Percentiles rank a stretch among this genome's conserved stretches.
Conservation (phyloP, 257 asterid genomes). For the Echites panduratus region DNA sequence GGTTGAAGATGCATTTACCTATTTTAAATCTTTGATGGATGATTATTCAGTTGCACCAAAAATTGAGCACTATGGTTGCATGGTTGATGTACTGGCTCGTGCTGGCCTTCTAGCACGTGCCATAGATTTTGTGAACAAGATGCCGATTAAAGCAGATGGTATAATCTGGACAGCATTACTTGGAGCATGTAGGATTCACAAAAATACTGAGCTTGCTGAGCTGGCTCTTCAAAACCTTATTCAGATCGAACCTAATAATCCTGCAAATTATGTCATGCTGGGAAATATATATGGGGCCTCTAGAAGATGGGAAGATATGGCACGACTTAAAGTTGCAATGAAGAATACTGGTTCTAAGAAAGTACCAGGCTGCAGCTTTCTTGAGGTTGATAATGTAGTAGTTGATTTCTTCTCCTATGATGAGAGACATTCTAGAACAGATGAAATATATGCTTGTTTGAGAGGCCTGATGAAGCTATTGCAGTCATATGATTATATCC, state of each 20-base stretch:
- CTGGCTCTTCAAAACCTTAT: slow-evolving; percentile 56
- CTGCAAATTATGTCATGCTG: slow-evolving; percentile 41
- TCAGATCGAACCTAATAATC: slow-evolving; percentile 61
- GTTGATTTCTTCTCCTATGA: slow-evolving; percentile 60
- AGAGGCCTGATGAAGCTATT: slow-evolving; percentile 48
- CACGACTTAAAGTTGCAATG: slow-evolving; percentile 52
- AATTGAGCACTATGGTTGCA: slow-evolving; percentile 84
- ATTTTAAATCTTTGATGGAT: slow-evolving; percentile 49
- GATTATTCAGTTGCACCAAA: slow-evolving; percentile 41
- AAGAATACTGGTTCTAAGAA: slow-evolving; percentile 60
- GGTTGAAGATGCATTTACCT: slow-evolving; percentile 50
- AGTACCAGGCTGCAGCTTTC: slow-evolving; percentile 65
- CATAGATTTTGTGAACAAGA: slow-evolving; percentile 50
- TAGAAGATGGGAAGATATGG: slow-evolving; percentile 63
- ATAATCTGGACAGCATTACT: slow-evolving; percentile 73
- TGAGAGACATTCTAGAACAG: slow-evolving; percentile 55
- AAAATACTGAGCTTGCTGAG: slow-evolving; percentile 56
- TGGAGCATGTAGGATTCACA: slow-evolving; percentile 64
- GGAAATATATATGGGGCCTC: slow-evolving; percentile 74
- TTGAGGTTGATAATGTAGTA: slow-evolving; percentile 51
- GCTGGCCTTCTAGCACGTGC: slow-evolving; percentile 71
- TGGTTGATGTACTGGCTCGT: slow-evolving; percentile 71
- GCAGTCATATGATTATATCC: slow-evolving; percentile 25
- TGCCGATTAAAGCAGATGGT: slow-evolving; percentile 64
- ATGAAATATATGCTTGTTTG: slow-evolving; percentile 49